A percentile compares a stretch with the other conserved stretches of the same genome.
Evolutionary conservation across 805 yeast genomes (phyloP).

Genomic region (Grigorovia transvaalensis): DNA sequence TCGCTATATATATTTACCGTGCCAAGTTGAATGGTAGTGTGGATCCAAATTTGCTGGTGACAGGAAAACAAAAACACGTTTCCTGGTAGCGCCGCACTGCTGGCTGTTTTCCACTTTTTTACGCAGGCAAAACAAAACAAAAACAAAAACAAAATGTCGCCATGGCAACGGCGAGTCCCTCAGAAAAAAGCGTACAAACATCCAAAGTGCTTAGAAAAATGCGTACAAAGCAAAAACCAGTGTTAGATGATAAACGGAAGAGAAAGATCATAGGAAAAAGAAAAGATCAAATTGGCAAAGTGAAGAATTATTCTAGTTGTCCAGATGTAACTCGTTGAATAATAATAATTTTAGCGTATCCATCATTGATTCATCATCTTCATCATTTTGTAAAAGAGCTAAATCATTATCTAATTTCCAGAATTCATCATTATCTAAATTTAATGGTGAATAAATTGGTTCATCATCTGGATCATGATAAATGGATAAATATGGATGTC

Average conservation of each 20-base stretch:
- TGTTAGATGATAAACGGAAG: too few relatives aligned
- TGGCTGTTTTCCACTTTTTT: neutral
- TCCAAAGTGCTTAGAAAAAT: too few relatives aligned
- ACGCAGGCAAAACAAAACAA: too few relatives aligned
- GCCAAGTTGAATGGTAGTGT: neutral
- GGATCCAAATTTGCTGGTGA: neutral
- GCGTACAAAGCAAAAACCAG: too few relatives aligned
- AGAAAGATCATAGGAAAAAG: too few relatives aligned
- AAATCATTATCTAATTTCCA: constrained; percentile 34
- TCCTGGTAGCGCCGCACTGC: neutral
- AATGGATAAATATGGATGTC: constrained; percentile 58
- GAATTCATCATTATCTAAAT: constrained; percentile 28
- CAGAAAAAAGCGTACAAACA: too few relatives aligned
- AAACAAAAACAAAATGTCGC: too few relatives aligned
- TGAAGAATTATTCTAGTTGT: neutral
- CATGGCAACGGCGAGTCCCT: too few relatives aligned
- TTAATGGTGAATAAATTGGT: constrained; percentile 35
- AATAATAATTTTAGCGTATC: constrained; percentile 66
- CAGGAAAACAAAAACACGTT: neutral
- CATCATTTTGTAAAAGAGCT: constrained; percentile 8
- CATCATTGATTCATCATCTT: constrained; percentile 59
- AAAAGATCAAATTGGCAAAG: too few relatives aligned
- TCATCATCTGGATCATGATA: constrained; percentile 71
- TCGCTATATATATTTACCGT: neutral
- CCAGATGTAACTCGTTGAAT: constrained; percentile 56